These are phyloP conservation scores for Calocybe indica DNA, from an alignment of 768 basidiomycete species.

Conservation along the genomic window DNA sequence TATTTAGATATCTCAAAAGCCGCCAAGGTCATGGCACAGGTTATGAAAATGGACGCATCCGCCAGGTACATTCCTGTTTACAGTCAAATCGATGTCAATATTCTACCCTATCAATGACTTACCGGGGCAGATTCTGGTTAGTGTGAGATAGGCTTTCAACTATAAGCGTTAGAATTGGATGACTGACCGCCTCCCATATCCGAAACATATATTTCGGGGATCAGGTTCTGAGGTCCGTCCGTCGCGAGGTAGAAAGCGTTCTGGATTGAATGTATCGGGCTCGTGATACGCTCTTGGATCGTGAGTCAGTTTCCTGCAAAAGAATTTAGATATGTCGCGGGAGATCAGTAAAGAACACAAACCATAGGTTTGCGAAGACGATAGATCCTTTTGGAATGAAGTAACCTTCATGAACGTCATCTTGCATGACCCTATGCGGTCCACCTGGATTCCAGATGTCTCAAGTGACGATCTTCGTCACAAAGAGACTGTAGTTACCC, in stretches of 20 bases:
- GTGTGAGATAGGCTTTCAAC: too few species aligned
- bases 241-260: not conserved
- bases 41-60: constrained; percentile 47
- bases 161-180: not conserved
- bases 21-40: constrained; percentile 45
- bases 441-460: constrained; percentile 25
- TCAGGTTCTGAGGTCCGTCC: constrained; percentile 18
- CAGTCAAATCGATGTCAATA: not conserved
- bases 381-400: constrained; percentile 55
- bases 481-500: constrained; percentile 12
- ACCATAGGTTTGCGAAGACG: constrained; percentile 49
- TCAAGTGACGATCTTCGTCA: constrained; percentile 3
- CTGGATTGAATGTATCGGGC: not conserved
- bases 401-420: constrained; percentile 58
- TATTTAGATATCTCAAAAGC: constrained; percentile 45
- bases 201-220: not conserved
- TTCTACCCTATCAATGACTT: too few species aligned
- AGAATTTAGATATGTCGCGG: not conserved
- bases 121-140: too few species aligned
- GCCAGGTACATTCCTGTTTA: constrained; percentile 44
- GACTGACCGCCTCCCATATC: not conserved
- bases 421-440: constrained; percentile 51
- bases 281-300: not conserved
- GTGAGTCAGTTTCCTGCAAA: not conserved
- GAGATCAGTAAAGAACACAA: not conserved